Base-by-base conservation (phyloP, 2,329 filamentous ascomycete genomes). In the Sporothrix brasiliensis region DNA sequence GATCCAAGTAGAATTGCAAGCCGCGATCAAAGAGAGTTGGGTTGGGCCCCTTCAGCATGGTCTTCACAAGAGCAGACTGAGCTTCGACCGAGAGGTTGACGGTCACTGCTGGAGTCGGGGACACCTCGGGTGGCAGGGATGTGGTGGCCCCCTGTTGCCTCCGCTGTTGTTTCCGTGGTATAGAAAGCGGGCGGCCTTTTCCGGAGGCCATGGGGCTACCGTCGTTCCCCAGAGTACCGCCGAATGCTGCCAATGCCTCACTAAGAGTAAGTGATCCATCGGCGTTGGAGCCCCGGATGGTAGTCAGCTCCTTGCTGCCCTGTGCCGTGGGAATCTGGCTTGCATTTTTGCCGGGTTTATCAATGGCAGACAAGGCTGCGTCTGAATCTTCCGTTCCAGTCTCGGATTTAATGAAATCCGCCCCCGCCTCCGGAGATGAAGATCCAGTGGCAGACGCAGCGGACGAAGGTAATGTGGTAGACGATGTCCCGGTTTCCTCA, bases 1-100 rank as follows among this genome's bases (percentile, higher is more conserved):
- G 81, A 34, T 83, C 80, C 70, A 86, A 75, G 74, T 85, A 87
- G 74, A 86, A 87, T 41, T 83, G 80, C 21, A 85, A 75, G 4
- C 83, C 85, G 54, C 81, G 81, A 44, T 87, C 83, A 24, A 82
- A 79, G 2, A 82, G 74, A 19, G 79, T 84, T 5, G 79, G 76
- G n/a, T 78, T 76, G n/a, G 86, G 76, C 24, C 78, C 79, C 67
- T 73, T 75, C 7, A 77, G 73, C 47, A 81, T 71, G 47, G 73
- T 75, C 27, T 68, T 58, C 11, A 56, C 65, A 1, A 56, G 47
- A 9, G 69, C 61, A 19, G 47, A 44, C 65, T 70, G 69, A 3
- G 53, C 30, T 19, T 49, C 53, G 39, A 47, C 16, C 19, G 52
- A 56, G 5, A 68, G 10, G 41, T 56, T 52, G 11, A 66, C 49